phyloP scores from a whole-genome alignment of 1,284 basidiomycete genomes.

The Sporisorium exsertum region DNA sequence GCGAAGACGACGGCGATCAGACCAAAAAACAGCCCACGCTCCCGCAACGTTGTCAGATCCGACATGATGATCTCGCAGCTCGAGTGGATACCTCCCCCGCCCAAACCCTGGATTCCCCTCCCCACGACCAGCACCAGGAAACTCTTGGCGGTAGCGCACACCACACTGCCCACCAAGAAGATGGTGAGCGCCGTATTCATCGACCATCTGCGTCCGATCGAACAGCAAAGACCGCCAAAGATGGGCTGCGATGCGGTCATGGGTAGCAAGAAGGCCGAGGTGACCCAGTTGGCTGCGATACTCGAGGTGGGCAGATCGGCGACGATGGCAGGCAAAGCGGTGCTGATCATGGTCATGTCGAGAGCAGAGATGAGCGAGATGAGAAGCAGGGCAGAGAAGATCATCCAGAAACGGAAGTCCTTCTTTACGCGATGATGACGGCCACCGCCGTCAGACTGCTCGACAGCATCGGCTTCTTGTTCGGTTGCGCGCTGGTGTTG shows the following conservation, averaged over 20 bases:
- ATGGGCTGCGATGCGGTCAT: constrained; percentile 49
- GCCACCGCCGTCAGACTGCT: no score
- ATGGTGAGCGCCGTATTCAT: constrained; percentile 42
- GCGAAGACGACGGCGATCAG: constrained; percentile 65
- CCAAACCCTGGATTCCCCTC: constrained; percentile 70
- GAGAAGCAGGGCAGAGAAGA: constrained; percentile 22
- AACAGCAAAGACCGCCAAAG: constrained; percentile 50
- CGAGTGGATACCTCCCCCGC: constrained; percentile 71
- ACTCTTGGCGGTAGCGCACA: constrained; percentile 33
- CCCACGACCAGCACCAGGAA: constrained; percentile 45
- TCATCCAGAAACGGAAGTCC: constrained; percentile 27
- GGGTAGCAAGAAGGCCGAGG: constrained; percentile 48
- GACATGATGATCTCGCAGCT: constrained; percentile 70
- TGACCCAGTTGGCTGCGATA: constrained; percentile 52
- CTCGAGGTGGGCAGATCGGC: constrained; percentile 22
- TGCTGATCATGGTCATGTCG: constrained; percentile 57
- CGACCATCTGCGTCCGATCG: constrained; percentile 36
- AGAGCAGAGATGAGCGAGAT: constrained; percentile 29
- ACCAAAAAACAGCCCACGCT: constrained; percentile 70
- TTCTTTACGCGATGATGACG: no score
- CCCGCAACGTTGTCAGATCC: constrained; percentile 71
- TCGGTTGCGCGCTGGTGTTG: no score
- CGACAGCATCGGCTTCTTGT: no score
- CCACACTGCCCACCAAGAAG: constrained; percentile 45
- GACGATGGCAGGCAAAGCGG: constrained; percentile 48